A percentile compares a stretch with the other conserved stretches of the same genome.
phyloP scores from a whole-genome alignment of 768 basidiomycete species.

The Lepiota venenata region DNA sequence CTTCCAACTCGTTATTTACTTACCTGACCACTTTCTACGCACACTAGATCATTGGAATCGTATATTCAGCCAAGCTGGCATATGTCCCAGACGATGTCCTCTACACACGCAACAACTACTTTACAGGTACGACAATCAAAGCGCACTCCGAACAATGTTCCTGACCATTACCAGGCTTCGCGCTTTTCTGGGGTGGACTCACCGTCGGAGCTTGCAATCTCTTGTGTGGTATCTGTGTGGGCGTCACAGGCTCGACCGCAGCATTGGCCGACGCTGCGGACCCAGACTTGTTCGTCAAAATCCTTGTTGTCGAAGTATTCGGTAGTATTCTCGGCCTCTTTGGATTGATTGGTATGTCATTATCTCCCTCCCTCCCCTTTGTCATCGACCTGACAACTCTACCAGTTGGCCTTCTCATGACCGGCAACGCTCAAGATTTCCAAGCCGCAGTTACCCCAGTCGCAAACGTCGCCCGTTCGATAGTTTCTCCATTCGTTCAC shows the following conservation, averaged over 20 bases:
- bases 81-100: conserved; percentile 59
- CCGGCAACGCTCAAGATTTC: conserved; percentile 63
- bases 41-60: conserved; percentile 87
- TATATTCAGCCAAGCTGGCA: conserved; percentile 83
- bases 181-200: conserved; percentile 96
- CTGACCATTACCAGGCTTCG: conserved; percentile 55
- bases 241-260: conserved; percentile 93
- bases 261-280: conserved; percentile 95
- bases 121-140: conserved; percentile 57
- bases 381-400: background rate
- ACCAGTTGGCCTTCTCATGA: conserved; percentile 80
- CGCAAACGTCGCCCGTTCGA: conserved; percentile 28
- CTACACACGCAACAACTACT: conserved; percentile 88
- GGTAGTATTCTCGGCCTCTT: conserved; percentile 90
- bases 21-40: conserved; percentile 1
- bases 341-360: conserved; percentile 79
- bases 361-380: background rate
- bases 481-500: conserved; percentile 37
- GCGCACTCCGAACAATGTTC: background rate
- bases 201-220: conserved; percentile 95
- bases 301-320: conserved; percentile 94
- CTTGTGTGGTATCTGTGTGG: conserved; percentile 91
- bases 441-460: conserved; percentile 30
- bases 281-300: conserved; percentile 92
- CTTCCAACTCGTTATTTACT: background rate